These are phyloP conservation scores for Starmerella floris DNA, from an alignment of 805 yeast species.

Conservation along the genomic window DNA sequence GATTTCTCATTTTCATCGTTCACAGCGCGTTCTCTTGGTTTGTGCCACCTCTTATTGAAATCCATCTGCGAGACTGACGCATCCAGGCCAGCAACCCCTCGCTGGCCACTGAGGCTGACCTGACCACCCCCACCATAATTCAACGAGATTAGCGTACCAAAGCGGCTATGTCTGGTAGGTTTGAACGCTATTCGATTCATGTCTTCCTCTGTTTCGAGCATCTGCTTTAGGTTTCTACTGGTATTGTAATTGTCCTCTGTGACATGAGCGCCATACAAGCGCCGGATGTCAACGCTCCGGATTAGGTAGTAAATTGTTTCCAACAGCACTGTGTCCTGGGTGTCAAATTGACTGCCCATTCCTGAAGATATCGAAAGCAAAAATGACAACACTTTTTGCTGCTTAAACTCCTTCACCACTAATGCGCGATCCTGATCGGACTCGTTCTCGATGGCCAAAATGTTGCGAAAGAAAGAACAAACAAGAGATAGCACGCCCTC, in stretches of 20 bases:
- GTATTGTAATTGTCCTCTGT: slow-evolving; percentile 4
- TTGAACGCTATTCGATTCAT: slow-evolving; percentile 35
- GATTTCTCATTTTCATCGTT: slow-evolving; percentile 22
- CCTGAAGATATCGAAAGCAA: slow-evolving; percentile 58
- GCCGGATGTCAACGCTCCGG: slow-evolving; percentile 39
- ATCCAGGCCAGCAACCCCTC: slow-evolving; percentile 39
- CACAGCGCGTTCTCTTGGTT: slow-evolving; percentile 22
- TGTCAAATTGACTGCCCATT: slow-evolving; percentile 48
- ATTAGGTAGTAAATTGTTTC: slow-evolving; percentile 57
- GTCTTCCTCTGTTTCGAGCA: slow-evolving; percentile 49
- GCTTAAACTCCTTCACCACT: slow-evolving; percentile 43
- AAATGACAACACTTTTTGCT: slow-evolving; percentile 60
- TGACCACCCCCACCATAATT: slow-evolving; percentile 47
- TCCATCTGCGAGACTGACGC: slow-evolving; percentile 55
- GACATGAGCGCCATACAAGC: slow-evolving; percentile 2
- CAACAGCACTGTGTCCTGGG: slow-evolving; percentile 48
- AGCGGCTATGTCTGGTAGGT: slow-evolving; percentile 72
- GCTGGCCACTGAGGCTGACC: slow-evolving; percentile 56
- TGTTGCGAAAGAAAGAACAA: slow-evolving; percentile 59
- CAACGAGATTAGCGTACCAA: slow-evolving; percentile 73
- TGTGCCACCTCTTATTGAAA: slow-evolving; percentile 51
- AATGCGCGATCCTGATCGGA: slow-evolving; percentile 58
- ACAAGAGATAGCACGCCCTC: slow-evolving; percentile 59
- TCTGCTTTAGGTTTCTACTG: slow-evolving; percentile 27
- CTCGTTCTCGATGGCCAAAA: slow-evolving; percentile 66